A percentile compares a stretch with the other conserved stretches of the same genome.
Conservation (phyloP, 225 moss, liverwort and hornwort species). For the Anthoceros angustus region DNA sequence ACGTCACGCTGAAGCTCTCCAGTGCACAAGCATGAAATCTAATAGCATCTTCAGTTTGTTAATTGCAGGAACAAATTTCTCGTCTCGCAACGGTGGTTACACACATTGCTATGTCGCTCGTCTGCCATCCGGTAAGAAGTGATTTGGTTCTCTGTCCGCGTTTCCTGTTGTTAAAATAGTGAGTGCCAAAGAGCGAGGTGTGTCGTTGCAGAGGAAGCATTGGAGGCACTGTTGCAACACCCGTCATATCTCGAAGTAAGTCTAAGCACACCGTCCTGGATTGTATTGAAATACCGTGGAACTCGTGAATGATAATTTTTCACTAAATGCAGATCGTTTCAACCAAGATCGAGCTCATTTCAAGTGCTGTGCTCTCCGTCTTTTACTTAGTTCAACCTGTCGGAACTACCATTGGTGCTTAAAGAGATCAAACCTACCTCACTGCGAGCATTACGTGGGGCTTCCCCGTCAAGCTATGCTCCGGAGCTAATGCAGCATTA, state of each 20-base stretch:
- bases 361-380: too few species aligned
- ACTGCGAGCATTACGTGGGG: too few species aligned
- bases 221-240: slow-evolving; percentile 45
- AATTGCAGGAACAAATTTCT: slow-evolving; percentile 40
- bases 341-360: too few species aligned
- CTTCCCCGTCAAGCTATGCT: too few species aligned
- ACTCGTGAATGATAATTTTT: too few species aligned
- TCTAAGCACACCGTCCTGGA: too few species aligned
- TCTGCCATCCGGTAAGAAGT: slow-evolving; percentile 52
- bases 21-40: neutral
- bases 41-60: neutral
- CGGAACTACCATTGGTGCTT: too few species aligned
- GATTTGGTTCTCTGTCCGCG: neutral
- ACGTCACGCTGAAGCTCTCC: neutral
- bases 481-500: too few species aligned
- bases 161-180: neutral
- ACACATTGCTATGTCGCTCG: slow-evolving; percentile 65
- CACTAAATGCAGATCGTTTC: too few species aligned
- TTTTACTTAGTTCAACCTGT: too few species aligned
- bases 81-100: slow-evolving; percentile 22
- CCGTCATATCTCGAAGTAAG: slow-evolving; percentile 40
- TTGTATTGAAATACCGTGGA: too few species aligned
- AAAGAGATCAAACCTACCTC: too few species aligned
- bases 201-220: slow-evolving; percentile 36
- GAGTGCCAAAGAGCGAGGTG: neutral